phyloP scores from a whole-genome alignment of 2,329 filamentous ascomycete species.

The Trichoderma brevicompactum region DNA sequence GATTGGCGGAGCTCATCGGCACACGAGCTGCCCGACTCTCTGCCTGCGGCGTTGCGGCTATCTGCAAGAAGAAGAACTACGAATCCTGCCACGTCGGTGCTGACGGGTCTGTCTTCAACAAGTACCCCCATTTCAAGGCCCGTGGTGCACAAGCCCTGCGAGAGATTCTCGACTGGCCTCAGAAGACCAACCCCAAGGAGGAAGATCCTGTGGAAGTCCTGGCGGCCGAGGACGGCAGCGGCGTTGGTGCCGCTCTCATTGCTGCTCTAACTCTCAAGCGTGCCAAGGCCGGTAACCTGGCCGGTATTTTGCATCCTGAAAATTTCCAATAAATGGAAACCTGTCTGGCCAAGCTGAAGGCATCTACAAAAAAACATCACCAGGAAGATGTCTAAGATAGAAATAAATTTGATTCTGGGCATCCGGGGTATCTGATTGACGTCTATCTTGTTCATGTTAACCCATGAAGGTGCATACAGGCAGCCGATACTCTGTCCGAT shows the following conservation, averaged over 20 bases:
- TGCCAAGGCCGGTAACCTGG: constrained; percentile 64
- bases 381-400: constrained; percentile 21
- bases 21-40: constrained; percentile 92
- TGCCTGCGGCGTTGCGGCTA: constrained; percentile 91
- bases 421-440: constrained; percentile 23
- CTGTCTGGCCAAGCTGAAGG: not conserved
- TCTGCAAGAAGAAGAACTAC: constrained; percentile 95
- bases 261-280: constrained; percentile 72
- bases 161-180: constrained; percentile 94
- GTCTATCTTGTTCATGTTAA: constrained; percentile 44
- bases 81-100: constrained; percentile 90
- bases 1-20: constrained; percentile 90
- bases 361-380: not conserved
- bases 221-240: constrained; percentile 91
- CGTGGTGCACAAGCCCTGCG: constrained; percentile 86
- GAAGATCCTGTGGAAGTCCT: constrained; percentile 87
- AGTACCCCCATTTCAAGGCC: constrained; percentile 97
- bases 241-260: constrained; percentile 96
- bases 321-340: constrained; percentile 52
- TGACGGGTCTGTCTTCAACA: constrained; percentile 98
- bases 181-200: constrained; percentile 67
- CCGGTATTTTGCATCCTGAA: constrained; percentile 67
- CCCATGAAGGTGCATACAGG: constrained; percentile 76
- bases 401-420: constrained; percentile 2
- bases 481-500: constrained; percentile 65